Percentiles rank a stretch among this genome's conserved stretches.
phyloP scores from a whole-genome alignment of 2,329 filamentous ascomycete species.

The Colletotrichum noveboracense region DNA sequence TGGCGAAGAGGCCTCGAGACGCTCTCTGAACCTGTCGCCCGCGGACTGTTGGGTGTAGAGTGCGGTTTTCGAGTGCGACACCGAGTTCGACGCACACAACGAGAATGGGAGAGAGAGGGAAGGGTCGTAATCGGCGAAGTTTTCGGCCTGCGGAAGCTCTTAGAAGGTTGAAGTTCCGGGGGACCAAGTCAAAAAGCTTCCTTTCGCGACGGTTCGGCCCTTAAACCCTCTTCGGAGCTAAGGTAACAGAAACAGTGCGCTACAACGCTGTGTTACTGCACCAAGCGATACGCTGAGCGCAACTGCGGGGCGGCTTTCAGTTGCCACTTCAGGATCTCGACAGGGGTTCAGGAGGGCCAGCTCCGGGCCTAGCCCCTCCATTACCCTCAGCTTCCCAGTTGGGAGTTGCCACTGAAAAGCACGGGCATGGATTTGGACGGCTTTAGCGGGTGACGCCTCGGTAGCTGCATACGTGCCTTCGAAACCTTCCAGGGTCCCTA shows the following conservation, averaged over 20 bases:
- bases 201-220: constrained; percentile 18
- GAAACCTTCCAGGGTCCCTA: not conserved
- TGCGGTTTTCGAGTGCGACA: not conserved
- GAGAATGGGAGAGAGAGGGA: not conserved
- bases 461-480: not conserved
- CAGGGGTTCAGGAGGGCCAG: constrained; percentile 2
- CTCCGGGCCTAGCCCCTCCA: not conserved
- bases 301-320: not conserved
- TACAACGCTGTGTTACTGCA: not conserved
- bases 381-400: not conserved
- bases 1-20: not conserved
- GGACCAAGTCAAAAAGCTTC: constrained; percentile 14
- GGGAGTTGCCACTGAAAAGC: not conserved
- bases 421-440: not conserved
- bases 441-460: not conserved
- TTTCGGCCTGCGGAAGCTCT: constrained; percentile 16
- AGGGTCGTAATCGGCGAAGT: constrained; percentile 1
- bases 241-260: constrained; percentile 11
- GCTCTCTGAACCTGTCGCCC: not conserved
- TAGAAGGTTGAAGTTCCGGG: constrained; percentile 18
- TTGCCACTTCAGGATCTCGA: constrained; percentile 10
- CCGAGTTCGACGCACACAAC: not conserved
- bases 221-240: constrained; percentile 18
- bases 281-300: not conserved
- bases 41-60: constrained; percentile 1